A percentile compares a stretch with the other conserved stretches of the same genome.
Evolutionary conservation across 805 yeast species (phyloP).

Genomic region (Ogataea nonfermentans): DNA sequence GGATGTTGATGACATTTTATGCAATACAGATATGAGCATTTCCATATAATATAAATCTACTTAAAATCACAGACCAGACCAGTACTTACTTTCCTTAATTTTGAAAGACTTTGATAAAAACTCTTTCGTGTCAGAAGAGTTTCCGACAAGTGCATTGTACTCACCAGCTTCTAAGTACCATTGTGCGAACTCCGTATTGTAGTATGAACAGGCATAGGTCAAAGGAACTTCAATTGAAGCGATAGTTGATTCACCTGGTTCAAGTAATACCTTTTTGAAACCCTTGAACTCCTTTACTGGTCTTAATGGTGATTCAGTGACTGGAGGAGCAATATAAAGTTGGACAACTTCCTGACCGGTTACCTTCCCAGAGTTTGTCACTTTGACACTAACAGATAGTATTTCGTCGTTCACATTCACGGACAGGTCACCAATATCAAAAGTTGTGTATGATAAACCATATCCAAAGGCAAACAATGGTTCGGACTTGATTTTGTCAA

Average conservation of each 20-base stretch:
- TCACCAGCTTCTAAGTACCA: conserved; percentile 52
- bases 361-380: too few relatives aligned
- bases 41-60: too few relatives aligned
- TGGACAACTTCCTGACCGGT: conserved; percentile 59
- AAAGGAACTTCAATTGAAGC: conserved; percentile 15
- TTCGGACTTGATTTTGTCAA: conserved; percentile 52
- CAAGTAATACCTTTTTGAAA: conserved; percentile 47
- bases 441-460: conserved; percentile 56
- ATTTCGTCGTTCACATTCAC: too few relatives aligned
- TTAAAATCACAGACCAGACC: background rate
- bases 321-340: conserved; percentile 44
- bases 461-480: conserved; percentile 63
- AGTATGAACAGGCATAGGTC: conserved; percentile 36
- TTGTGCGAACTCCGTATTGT: conserved; percentile 43
- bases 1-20: background rate
- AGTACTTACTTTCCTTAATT: background rate
- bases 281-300: conserved; percentile 62
- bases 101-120: background rate
- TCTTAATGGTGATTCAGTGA: conserved; percentile 37
- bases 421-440: conserved; percentile 31
- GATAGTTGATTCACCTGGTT: conserved; percentile 42
- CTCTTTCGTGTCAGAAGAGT: background rate
- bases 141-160: conserved; percentile 47
- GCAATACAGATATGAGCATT: too few relatives aligned
- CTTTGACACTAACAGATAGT: too few relatives aligned